These are phyloP conservation scores for Paramecium tetraurelia DNA, from an alignment of 73 alveolate species.

Conservation along the genomic window DNA sequence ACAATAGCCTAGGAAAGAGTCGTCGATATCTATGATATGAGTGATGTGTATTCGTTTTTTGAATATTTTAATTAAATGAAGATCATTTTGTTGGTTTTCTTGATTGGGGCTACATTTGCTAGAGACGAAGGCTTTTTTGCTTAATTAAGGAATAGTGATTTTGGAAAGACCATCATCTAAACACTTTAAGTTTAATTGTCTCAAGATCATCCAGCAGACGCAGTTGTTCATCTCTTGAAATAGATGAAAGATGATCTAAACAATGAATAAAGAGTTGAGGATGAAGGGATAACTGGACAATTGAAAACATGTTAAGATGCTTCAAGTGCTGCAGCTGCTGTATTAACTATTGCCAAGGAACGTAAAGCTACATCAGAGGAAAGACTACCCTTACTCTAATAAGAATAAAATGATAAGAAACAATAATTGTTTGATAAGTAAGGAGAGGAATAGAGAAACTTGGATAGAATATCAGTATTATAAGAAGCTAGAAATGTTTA, in stretches of 20 bases:
- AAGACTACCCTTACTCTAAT: constrained; percentile 5
- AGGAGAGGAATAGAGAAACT: constrained; percentile 41
- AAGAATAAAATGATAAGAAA: background rate
- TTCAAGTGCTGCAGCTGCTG: background rate
- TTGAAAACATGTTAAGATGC: constrained; percentile 12
- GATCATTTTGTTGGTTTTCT: background rate
- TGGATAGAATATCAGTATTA: constrained; percentile 8
- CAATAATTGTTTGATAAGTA: background rate
- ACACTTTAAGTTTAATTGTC: background rate
- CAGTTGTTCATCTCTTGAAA: constrained; percentile 6
- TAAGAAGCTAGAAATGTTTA: background rate
- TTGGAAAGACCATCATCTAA: constrained; percentile 11
- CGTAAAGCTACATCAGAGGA: background rate
- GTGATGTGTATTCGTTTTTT: background rate
- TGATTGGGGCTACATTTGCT: background rate
- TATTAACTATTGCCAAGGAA: background rate
- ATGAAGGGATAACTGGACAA: background rate
- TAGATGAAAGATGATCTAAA: constrained; percentile 34
- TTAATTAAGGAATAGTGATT: constrained; percentile 20
- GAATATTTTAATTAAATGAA: background rate
- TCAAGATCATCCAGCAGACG: background rate
- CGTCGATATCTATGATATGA: background rate
- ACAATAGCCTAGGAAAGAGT: background rate
- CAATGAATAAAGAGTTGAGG: constrained; percentile 40
- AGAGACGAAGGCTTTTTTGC: constrained; percentile 42